phyloP scores from a whole-genome alignment of 345 rosid genomes.

The Turnera subulata region DNA sequence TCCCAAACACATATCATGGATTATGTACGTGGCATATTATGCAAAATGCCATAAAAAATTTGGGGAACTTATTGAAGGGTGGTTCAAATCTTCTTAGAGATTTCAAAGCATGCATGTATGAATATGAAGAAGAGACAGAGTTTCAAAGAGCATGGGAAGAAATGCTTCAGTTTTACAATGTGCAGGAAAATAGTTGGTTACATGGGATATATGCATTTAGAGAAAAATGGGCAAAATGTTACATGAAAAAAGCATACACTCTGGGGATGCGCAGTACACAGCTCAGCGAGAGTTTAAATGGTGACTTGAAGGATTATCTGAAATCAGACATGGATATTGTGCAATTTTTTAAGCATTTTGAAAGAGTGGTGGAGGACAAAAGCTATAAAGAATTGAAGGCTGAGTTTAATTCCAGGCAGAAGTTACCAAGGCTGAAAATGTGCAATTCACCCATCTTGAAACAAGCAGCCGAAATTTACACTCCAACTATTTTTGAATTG shows the following conservation, averaged over 20 bases:
- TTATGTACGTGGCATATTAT: constrained; percentile 5
- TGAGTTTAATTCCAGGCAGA: constrained; percentile 1
- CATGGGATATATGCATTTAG: neutral
- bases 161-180: neutral
- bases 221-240: no score
- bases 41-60: constrained; percentile 6
- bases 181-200: no score
- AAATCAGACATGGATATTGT: neutral
- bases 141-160: neutral
- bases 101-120: constrained; percentile 1
- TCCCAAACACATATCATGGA: neutral
- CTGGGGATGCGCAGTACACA: constrained; percentile 7
- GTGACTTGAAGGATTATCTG: constrained; percentile 1
- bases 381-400: neutral
- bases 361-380: neutral
- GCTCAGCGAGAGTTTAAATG: constrained; percentile 2
- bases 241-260: neutral
- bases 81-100: neutral
- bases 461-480: neutral
- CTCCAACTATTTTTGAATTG: neutral
- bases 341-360: neutral
- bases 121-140: neutral
- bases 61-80: neutral
- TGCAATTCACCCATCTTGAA: neutral
- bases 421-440: neutral